Conservation (phyloP, 371 early-diverging fungal species). For the Entomophthora muscae region DNA sequence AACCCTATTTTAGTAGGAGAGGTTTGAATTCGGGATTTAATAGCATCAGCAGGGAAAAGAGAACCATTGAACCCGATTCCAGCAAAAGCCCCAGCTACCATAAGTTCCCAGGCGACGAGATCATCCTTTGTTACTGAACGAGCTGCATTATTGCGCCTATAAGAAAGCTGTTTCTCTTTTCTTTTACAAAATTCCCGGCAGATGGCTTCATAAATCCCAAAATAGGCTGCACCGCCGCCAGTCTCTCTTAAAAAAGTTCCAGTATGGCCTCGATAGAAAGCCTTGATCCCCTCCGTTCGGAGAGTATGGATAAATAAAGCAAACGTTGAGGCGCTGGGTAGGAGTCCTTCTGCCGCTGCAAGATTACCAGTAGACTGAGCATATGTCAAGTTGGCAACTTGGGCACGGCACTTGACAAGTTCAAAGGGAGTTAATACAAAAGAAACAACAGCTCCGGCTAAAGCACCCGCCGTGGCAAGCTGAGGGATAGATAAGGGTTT, state of each 20-base stretch:
- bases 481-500: constrained; percentile 39
- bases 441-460: constrained; percentile 75
- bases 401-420: constrained; percentile 86
- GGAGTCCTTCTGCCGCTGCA: constrained; percentile 17
- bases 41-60: constrained; percentile 85
- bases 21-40: constrained; percentile 89
- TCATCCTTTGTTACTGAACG: background rate
- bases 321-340: constrained; percentile 60
- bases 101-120: constrained; percentile 23
- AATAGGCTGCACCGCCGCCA: constrained; percentile 91
- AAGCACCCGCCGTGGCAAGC: constrained; percentile 61
- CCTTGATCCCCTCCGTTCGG: constrained; percentile 46
- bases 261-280: constrained; percentile 76
- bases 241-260: constrained; percentile 79
- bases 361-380: constrained; percentile 9
- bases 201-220: constrained; percentile 77
- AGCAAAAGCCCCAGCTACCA: constrained; percentile 78
- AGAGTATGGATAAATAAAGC: constrained; percentile 24
- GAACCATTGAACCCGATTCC: constrained; percentile 83
- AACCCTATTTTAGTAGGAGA: constrained; percentile 18
- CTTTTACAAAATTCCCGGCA: constrained; percentile 25
- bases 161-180: constrained; percentile 18
- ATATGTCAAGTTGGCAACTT: constrained; percentile 41
- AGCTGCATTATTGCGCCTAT: background rate
- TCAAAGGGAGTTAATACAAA: constrained; percentile 87